phyloP scores from a whole-genome alignment of 306 rosid genomes.

The Casuarina glauca region DNA sequence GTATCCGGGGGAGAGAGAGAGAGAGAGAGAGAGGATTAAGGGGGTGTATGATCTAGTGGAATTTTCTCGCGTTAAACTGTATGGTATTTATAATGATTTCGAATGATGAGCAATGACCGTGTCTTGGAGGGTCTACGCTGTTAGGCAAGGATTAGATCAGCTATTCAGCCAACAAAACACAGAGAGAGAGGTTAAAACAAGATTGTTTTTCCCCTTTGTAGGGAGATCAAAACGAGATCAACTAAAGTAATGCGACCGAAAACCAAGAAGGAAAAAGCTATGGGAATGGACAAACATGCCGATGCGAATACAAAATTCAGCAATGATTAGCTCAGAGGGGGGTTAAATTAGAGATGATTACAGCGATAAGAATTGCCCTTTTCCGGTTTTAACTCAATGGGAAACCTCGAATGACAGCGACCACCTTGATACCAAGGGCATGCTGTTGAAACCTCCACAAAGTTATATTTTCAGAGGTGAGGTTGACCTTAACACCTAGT shows the following conservation, averaged over 20 bases:
- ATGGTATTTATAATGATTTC: slow-evolving; percentile 29
- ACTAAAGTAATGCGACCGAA: no score
- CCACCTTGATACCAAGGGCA: no score
- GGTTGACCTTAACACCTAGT: no score
- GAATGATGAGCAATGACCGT: slow-evolving; percentile 56
- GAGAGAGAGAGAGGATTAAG: not conserved
- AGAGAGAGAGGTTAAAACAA: not conserved
- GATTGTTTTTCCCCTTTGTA: no score
- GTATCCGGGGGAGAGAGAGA: slow-evolving; percentile 11
- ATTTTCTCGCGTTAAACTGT: slow-evolving; percentile 32
- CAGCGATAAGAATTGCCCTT: not conserved
- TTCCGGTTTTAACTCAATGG: not conserved
- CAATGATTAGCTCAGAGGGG: not conserved
- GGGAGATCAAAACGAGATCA: not conserved
- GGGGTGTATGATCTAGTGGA: slow-evolving; percentile 33
- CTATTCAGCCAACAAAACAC: not conserved
- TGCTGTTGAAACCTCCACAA: no score
- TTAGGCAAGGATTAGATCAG: slow-evolving; percentile 49
- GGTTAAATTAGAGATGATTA: not conserved
- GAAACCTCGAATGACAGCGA: not conserved
- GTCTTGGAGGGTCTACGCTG: slow-evolving; percentile 32
- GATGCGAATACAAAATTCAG: not conserved
- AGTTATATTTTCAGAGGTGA: no score
- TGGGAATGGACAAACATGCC: not conserved
- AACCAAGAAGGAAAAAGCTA: not conserved